Conservation (phyloP, 208 protist species). For the Trypanosoma mega region DNA sequence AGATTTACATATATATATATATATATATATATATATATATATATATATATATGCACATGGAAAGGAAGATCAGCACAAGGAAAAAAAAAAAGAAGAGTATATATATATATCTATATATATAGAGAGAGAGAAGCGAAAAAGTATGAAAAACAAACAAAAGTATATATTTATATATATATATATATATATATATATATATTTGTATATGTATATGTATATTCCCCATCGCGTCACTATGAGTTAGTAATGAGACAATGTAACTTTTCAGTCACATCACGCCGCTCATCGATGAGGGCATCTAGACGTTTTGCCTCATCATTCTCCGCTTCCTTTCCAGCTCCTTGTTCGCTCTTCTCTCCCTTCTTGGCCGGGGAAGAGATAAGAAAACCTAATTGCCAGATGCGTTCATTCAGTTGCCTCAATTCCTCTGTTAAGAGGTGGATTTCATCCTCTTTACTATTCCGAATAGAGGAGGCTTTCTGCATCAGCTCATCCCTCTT, state of each 20-base stretch:
- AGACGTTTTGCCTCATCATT: constrained; percentile 24
- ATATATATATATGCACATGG: background rate
- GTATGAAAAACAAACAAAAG: constrained; percentile 13
- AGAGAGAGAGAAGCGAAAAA: background rate
- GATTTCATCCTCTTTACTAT: constrained; percentile 64
- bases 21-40: background rate
- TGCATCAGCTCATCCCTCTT: constrained; percentile 45
- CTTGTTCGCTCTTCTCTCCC: constrained; percentile 5
- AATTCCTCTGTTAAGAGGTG: constrained; percentile 72
- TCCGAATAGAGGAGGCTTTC: constrained; percentile 54
- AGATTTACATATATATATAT: background rate
- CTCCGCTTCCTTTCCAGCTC: background rate
- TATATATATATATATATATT: background rate
- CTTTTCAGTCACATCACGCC: constrained; percentile 46
- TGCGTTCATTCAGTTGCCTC: constrained; percentile 68
- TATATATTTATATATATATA: background rate
- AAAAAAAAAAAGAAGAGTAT: constrained; percentile 6
- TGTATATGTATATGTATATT: too few relatives aligned
- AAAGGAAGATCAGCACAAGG: background rate
- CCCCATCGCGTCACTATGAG: too few relatives aligned
- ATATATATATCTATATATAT: constrained; percentile 6
- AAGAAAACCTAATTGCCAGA: constrained; percentile 72
- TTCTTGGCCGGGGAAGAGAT: constrained; percentile 7
- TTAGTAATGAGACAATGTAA: constrained; percentile 38
- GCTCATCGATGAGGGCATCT: constrained; percentile 37